phyloP scores from a whole-genome alignment of 106 monocot species.

The Xerophyta viscosa region DNA sequence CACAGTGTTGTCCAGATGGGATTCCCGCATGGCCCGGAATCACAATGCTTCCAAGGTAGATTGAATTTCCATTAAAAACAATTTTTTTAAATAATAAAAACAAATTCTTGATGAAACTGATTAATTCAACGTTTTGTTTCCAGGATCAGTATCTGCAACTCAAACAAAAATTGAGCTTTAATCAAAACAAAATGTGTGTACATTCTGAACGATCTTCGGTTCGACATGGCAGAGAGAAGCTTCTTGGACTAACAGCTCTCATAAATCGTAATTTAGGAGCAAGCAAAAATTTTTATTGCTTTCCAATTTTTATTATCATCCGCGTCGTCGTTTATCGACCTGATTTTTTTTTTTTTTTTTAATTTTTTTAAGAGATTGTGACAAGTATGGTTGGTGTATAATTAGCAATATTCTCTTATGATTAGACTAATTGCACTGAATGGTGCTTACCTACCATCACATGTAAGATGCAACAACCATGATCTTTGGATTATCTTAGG shows the following conservation, averaged over 20 bases:
- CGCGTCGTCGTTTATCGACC: not conserved
- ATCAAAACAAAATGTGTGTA: too few relatives aligned
- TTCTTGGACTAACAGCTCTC: not conserved
- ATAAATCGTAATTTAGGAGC: constrained; percentile 1
- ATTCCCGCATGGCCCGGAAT: constrained; percentile 31
- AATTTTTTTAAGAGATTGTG: constrained; percentile 7
- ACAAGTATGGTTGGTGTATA: not conserved
- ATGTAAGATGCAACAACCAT: constrained; percentile 9
- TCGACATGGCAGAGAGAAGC: constrained; percentile 12
- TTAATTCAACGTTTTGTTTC: too few relatives aligned
- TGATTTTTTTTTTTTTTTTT: too few relatives aligned
- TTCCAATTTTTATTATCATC: not conserved
- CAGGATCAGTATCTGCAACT: constrained; percentile 24
- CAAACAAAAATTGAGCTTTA: constrained; percentile 35
- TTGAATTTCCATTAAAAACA: not conserved
- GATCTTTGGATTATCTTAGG: too few relatives aligned
- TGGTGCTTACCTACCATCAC: constrained; percentile 3
- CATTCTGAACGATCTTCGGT: not conserved
- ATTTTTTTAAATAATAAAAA: too few relatives aligned
- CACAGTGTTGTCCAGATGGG: constrained; percentile 64
- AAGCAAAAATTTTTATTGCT: constrained; percentile 3
- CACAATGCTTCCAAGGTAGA: constrained; percentile 31
- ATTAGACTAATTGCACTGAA: constrained; percentile 3
- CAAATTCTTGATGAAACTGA: too few relatives aligned
- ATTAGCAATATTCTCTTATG: constrained; percentile 2